A percentile compares a stretch with the other conserved stretches of the same genome.
Evolutionary conservation across 2,329 filamentous ascomycete species (phyloP).

Genomic region (Aspergillus sergii): DNA sequence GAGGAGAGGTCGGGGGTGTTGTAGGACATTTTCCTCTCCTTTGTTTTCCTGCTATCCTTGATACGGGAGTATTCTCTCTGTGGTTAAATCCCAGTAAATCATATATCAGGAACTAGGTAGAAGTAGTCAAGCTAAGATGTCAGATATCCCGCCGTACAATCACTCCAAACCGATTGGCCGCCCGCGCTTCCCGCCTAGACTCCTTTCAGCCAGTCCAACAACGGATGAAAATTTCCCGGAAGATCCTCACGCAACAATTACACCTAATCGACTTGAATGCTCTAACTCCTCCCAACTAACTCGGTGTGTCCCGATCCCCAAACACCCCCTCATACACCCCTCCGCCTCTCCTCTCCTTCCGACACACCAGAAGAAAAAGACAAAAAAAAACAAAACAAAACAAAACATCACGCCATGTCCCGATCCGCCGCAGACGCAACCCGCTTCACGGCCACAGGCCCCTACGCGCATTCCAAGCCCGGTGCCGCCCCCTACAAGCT

Average conservation of each 20-base stretch:
- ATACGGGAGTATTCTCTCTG: too few relatives aligned
- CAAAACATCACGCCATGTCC: constrained; percentile 38
- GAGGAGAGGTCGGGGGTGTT: constrained; percentile 42
- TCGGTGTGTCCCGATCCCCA: neutral
- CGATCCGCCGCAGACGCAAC: constrained; percentile 53
- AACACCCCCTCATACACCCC: neutral
- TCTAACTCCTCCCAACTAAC: neutral
- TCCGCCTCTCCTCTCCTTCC: neutral
- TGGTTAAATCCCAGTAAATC: neutral
- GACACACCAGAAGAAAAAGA: neutral
- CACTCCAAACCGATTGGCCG: neutral
- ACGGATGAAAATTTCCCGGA: constrained; percentile 21
- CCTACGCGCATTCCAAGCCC: constrained; percentile 50
- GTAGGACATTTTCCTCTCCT: constrained; percentile 14
- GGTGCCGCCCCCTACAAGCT: constrained; percentile 35
- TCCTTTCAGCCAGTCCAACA: neutral
- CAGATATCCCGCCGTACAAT: neutral
- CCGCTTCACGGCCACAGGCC: constrained; percentile 54
- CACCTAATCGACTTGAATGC: neutral
- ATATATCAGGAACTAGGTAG: too few relatives aligned
- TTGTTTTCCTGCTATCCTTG: neutral
- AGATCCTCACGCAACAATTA: constrained; percentile 2
- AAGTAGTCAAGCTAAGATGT: neutral
- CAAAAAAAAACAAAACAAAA: neutral
- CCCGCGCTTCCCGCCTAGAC: neutral